Base-by-base conservation (phyloP, 257 asterid species). In the Gardenia jasminoides region DNA sequence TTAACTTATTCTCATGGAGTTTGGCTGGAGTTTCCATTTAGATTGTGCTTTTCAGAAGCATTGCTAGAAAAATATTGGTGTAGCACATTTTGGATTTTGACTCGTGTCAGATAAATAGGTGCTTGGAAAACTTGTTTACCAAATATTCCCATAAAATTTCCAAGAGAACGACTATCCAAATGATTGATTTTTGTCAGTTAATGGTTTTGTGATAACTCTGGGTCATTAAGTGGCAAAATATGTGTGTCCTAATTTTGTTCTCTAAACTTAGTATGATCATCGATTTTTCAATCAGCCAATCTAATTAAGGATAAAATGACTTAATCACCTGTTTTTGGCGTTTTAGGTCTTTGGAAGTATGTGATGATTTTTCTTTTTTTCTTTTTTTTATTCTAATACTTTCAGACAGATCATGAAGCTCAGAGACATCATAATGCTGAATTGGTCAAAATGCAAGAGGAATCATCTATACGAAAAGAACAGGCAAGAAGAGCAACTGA, bases 401-500 rank as follows among this genome's bases (percentile, higher is more conserved):
- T 86, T 76, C 92, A 96, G 98, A 87, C 97, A 76, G 97, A 93
- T 86, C 86, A 93, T 72, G 98, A 96, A 88, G 92, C 90, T 80
- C 97, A 93, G 86, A 88, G 94, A 84, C 91, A 82, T 46, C 96
- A 93, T 84, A 93, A 93, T 84, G 89, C 78, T 41, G 98, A 96
- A 80, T 80, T 96, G 82, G 99, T 89, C 78, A 89, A 88, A 84
- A 87, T 96, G 97, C 99, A 96, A 92, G 99, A 93, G 91, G 88
- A 92, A 88, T 92, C 97, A 69, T 92, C 97, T 54, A 64, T 88
- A 75, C 88, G 96, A 87, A 91, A 87, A 89, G 99, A 96, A 82
- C 94, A 91, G 85, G 97, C 97, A 65, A 92, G 91, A 83, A 89
- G 93, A 82, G 94, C 93, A n/a, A 96, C 97, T 33, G 98, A 93